Evolutionary conservation across 106 monocot species (phyloP).

Genomic region (Allium fistulosum): DNA sequence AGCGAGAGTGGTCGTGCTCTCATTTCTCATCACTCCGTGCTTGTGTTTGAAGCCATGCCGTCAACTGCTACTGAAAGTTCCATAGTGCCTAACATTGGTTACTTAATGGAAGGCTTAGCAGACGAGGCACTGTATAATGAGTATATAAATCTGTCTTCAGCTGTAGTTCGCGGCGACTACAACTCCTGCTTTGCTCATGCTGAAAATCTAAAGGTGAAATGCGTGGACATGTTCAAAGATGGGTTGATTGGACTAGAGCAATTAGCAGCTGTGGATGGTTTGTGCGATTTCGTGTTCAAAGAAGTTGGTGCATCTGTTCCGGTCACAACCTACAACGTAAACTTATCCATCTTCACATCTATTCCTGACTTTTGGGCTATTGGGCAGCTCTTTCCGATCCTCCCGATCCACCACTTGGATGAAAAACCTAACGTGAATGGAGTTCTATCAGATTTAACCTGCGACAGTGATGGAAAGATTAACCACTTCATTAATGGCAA

Average conservation of each 20-base stretch:
- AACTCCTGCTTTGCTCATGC: slow-evolving; percentile 36
- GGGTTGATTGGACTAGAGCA: slow-evolving; percentile 80
- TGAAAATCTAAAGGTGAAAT: slow-evolving; percentile 69
- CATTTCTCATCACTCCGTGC: slow-evolving; percentile 71
- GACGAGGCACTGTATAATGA: slow-evolving; percentile 42
- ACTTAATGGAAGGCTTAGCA: slow-evolving; percentile 39
- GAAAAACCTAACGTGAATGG: slow-evolving; percentile 61
- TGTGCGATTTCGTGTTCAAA: slow-evolving; percentile 66
- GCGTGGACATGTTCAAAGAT: slow-evolving; percentile 79
- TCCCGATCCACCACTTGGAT: slow-evolving; percentile 90
- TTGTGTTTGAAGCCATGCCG: slow-evolving; percentile 59
- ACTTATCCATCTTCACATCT: slow-evolving; percentile 88
- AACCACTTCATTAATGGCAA: slow-evolving; percentile 69
- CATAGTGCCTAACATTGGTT: slow-evolving; percentile 18
- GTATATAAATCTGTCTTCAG: slow-evolving; percentile 52
- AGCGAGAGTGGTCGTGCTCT: slow-evolving; percentile 80
- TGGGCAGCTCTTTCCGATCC: slow-evolving; percentile 82
- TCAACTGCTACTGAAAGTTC: background rate
- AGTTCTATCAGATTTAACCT: slow-evolving; percentile 76
- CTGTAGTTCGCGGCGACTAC: slow-evolving; percentile 46
- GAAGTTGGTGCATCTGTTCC: slow-evolving; percentile 29
- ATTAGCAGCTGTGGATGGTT: slow-evolving; percentile 70
- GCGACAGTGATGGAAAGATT: slow-evolving; percentile 94
- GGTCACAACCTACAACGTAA: slow-evolving; percentile 58
- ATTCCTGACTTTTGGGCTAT: slow-evolving; percentile 96